These are phyloP conservation scores for Globisporangium lucens DNA, from an alignment of 352 stramenopile species.

Conservation along the genomic window DNA sequence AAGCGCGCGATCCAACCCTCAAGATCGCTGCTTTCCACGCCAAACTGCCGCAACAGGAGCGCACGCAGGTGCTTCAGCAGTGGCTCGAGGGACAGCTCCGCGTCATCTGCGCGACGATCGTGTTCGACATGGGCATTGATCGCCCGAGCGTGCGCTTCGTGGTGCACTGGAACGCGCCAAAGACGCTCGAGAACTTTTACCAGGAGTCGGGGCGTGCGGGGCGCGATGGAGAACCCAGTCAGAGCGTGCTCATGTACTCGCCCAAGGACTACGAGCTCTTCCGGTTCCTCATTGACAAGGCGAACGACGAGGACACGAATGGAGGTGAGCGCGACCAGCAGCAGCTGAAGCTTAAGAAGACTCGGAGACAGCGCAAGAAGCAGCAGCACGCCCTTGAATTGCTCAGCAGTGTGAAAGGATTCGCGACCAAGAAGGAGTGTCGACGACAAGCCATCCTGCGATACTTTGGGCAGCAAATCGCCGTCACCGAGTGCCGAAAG, in stretches of 20 bases:
- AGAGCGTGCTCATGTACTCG: conserved; percentile 86
- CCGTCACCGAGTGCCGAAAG: conserved; percentile 36
- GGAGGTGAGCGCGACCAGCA: conserved; percentile 1
- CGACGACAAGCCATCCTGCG: conserved; percentile 49
- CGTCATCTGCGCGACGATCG: conserved; percentile 91
- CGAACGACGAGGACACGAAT: not conserved
- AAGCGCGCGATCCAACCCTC: conserved; percentile 23
- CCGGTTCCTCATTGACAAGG: conserved; percentile 43
- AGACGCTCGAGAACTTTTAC: conserved; percentile 95
- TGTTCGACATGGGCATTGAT: conserved; percentile 93
- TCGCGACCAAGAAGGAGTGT: conserved; percentile 47
- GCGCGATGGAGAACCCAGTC: conserved; percentile 86
- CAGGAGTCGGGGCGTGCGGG: conserved; percentile 95
- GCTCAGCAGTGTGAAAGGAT: conserved; percentile 36
- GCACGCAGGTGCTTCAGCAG: conserved; percentile 35
- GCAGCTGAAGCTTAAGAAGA: conserved; percentile 8
- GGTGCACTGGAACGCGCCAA: conserved; percentile 85
- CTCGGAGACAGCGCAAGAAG: conserved; percentile 5
- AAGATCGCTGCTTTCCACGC: conserved; percentile 47
- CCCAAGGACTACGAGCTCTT: conserved; percentile 47
- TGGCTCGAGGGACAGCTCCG: conserved; percentile 48
- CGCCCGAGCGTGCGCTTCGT: conserved; percentile 90
- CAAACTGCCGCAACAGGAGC: conserved; percentile 39
- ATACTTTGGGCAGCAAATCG: conserved; percentile 54
- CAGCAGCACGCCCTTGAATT: conserved; percentile 28